Conservation (phyloP, 1,139 yeast species). For the Yamadazyma sp. region DNA sequence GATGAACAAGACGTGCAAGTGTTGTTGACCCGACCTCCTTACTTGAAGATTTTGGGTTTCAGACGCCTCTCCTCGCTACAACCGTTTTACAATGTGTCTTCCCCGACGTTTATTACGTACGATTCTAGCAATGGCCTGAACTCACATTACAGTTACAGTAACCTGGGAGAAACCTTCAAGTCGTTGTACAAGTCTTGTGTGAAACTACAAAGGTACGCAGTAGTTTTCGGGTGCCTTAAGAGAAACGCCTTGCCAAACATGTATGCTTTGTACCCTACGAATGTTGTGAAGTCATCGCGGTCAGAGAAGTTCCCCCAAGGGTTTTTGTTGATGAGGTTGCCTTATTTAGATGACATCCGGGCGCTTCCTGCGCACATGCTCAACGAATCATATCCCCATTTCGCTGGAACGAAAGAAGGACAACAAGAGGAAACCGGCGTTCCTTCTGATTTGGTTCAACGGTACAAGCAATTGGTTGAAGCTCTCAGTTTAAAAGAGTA, state of each 20-base stretch:
- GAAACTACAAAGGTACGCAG: constrained; percentile 54
- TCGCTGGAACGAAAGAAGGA: constrained; percentile 8
- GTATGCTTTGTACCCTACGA: constrained; percentile 62
- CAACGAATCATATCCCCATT: constrained; percentile 10
- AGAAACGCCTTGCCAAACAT: constrained; percentile 56
- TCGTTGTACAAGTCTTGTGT: constrained; percentile 64
- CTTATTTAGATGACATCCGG: constrained; percentile 66
- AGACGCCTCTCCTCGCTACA: constrained; percentile 42
- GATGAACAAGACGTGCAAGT: constrained; percentile 14
- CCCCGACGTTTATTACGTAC: constrained; percentile 60
- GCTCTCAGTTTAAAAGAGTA: constrained; percentile 31
- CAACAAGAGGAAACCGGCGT: constrained; percentile 4
- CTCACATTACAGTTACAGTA: constrained; percentile 40
- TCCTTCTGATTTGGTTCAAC: constrained; percentile 16
- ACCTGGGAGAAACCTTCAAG: constrained; percentile 68
- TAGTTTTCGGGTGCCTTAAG: constrained; percentile 71
- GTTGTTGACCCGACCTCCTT: constrained; percentile 30
- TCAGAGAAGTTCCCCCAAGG: constrained; percentile 55
- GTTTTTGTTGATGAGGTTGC: constrained; percentile 57
- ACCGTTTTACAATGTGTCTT: constrained; percentile 52
- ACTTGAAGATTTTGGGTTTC: constrained; percentile 66
- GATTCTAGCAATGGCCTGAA: constrained; percentile 36
- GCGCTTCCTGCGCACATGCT: constrained; percentile 37
- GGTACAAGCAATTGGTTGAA: constrained; percentile 19
- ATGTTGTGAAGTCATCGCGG: constrained; percentile 21